A percentile compares a stretch with the other conserved stretches of the same genome.
Conservation (phyloP, 108 stramenopile species). For the Nitzschia sp. region DNA sequence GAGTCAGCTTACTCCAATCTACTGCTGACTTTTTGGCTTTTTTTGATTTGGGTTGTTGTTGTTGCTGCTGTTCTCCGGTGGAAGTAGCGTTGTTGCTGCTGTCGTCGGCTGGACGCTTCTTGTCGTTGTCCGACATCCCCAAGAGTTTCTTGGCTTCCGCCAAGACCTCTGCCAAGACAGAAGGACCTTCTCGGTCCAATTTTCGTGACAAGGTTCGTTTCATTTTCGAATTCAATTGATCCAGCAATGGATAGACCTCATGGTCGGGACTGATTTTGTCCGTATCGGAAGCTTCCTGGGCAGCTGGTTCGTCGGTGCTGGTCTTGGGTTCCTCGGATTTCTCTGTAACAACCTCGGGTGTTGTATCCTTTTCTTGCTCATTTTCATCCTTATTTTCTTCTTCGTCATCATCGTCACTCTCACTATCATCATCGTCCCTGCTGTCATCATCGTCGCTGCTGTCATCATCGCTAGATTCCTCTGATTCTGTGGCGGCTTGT, state of each 20-base stretch:
- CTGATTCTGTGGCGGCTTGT: not conserved
- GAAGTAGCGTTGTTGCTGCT: not conserved
- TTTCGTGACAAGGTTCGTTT: constrained; percentile 37
- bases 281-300: constrained; percentile 9
- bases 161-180: constrained; percentile 22
- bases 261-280: constrained; percentile 19
- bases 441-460: not conserved
- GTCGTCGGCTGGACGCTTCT: constrained; percentile 1
- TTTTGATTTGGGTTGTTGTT: constrained; percentile 16
- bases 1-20: constrained; percentile 47
- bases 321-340: not conserved
- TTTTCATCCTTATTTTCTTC: constrained; percentile 1
- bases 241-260: constrained; percentile 47
- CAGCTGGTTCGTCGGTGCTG: not conserved
- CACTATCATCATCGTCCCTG: constrained; percentile 16
- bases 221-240: constrained; percentile 73
- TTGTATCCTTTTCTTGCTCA: constrained; percentile 2
- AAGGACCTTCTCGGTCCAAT: constrained; percentile 38
- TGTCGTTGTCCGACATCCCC: not conserved
- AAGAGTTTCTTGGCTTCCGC: constrained; percentile 33
- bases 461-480: not conserved
- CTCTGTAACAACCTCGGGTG: constrained; percentile 1
- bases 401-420: constrained; percentile 2
- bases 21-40: constrained; percentile 36
- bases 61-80: not conserved